Base-by-base conservation (phyloP, 139 green algal species). In the Ettlia oleoabundans region DNA sequence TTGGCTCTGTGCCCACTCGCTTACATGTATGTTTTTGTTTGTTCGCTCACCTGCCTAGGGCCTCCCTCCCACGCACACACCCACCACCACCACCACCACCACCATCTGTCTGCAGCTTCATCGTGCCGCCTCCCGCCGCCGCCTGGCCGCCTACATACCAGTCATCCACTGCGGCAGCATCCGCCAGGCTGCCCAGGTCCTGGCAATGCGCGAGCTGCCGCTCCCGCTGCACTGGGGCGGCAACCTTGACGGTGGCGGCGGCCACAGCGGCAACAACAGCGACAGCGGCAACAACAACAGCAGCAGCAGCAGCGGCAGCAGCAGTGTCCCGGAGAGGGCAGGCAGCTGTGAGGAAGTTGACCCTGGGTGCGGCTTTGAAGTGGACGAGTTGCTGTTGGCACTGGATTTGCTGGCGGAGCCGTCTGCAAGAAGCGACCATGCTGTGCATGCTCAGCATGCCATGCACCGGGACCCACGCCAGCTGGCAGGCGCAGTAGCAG, bases 91-190 rank as follows among this genome's bases (percentile, higher is more conserved):
- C n/a, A n/a, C n/a, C n/a, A n/a, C n/a, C n/a, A n/a, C n/a, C n/a
- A n/a, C n/a, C n/a, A n/a, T n/a, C n/a, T n/a, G n/a, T n/a, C n/a
- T n/a, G n/a, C 52, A 32, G 72, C 72, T 30, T 47, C 26, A 47
- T 30, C 72, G 30, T 10, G 51, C 4, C 51, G 13, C 35, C 13
- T 43, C 76, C 62, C 61, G 18, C 41, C 43, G n/a, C 41, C 33
- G 7, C 61, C 26, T 2, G 42, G 19, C 77, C 37, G 42, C 58
- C 4, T 94, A 92, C 82, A 80, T 82, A 0, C 86, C 83, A 28
- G 90, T 94, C 40, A 78, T 97, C 26, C 92, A 97, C 82, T 94
- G 90, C 79, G 92, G 91, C 73, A 92, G 88, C 75, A 85, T 95
- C 3, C 84, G 90, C 9, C 93, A 96, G 87, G 81, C 87, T 41